Evolutionary conservation across 2,329 filamentous ascomycete genomes (phyloP).

Genomic region (Coniella lustricola): DNA sequence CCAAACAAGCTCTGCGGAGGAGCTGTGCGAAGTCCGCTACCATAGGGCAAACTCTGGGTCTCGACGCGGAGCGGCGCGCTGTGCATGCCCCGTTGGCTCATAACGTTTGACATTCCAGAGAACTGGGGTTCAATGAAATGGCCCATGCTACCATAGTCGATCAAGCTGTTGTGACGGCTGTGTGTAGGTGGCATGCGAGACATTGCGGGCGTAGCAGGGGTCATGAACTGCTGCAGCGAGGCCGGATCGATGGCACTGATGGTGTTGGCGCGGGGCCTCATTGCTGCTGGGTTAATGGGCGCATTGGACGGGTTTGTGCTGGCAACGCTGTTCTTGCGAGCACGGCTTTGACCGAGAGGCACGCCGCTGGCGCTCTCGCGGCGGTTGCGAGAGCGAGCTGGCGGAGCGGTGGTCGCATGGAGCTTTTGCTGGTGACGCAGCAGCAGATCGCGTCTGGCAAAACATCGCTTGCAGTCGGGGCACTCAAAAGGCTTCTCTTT

Average conservation of each 20-base stretch:
- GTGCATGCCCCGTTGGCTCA: conserved; percentile 58
- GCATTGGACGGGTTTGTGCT: conserved; percentile 35
- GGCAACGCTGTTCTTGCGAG: conserved; percentile 88
- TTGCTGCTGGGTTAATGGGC: conserved; percentile 47
- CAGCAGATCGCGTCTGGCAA: conserved; percentile 85
- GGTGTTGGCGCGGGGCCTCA: conserved; percentile 89
- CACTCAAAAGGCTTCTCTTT: conserved; percentile 99
- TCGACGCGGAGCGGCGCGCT: conserved; percentile 77
- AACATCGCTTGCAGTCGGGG: conserved; percentile 88
- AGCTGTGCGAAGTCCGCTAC: conserved; percentile 69
- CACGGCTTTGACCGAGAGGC: conserved; percentile 60
- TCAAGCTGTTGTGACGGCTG: conserved; percentile 69
- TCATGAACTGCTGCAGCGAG: conserved; percentile 57
- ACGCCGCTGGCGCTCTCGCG: conserved; percentile 76
- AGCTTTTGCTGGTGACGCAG: conserved; percentile 97
- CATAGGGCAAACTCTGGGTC: conserved; percentile 63
- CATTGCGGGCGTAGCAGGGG: conserved; percentile 45
- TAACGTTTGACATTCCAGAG: conserved; percentile 62
- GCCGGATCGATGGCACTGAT: conserved; percentile 85
- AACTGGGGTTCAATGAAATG: conserved; percentile 44
- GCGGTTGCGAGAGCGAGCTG: conserved; percentile 77
- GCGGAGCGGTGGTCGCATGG: conserved; percentile 85
- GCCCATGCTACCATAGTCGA: conserved; percentile 52
- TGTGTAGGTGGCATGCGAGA: conserved; percentile 47
- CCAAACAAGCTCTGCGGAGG: conserved; percentile 59